A percentile compares a stretch with the other conserved stretches of the same genome.
phyloP scores from a whole-genome alignment of 2,329 filamentous ascomycete species.

The Graphilbum ipis-grandicollis region DNA sequence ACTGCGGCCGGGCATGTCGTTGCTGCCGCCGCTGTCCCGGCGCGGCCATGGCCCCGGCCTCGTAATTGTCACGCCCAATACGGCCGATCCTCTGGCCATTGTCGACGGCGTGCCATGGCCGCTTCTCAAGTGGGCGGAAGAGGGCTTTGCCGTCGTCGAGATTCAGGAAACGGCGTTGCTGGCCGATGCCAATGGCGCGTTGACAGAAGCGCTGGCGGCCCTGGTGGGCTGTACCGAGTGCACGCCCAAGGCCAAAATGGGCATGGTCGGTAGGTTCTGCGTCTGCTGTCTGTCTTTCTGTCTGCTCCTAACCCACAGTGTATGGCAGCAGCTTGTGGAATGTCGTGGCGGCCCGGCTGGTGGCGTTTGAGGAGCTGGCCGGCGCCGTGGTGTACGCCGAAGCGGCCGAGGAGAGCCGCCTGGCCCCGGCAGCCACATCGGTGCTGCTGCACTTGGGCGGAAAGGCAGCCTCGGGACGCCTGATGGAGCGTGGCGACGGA shows the following conservation, averaged over 20 bases:
- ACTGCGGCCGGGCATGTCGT: background rate
- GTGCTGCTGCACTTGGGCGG: constrained; percentile 3
- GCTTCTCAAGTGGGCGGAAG: constrained; percentile 52
- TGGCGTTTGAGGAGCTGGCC: constrained; percentile 3
- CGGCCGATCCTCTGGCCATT: constrained; percentile 1
- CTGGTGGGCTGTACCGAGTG: constrained; percentile 15
- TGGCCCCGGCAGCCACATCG: background rate
- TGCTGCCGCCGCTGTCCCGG: constrained; percentile 3
- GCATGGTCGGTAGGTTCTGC: constrained; percentile 16
- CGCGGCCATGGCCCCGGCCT: constrained; percentile 3
- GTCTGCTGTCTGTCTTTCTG: background rate
- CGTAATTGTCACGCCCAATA: constrained; percentile 1
- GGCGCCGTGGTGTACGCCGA: constrained; percentile 9
- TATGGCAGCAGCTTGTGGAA: constrained; percentile 11
- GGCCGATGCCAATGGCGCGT: constrained; percentile 17
- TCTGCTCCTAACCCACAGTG: constrained; percentile 2
- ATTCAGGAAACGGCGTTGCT: constrained; percentile 17
- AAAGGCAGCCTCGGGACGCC: background rate
- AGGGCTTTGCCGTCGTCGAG: constrained; percentile 46
- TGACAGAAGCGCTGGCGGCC: constrained; percentile 4
- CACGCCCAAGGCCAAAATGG: constrained; percentile 18
- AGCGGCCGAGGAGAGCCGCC: background rate
- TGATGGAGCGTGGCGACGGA: background rate
- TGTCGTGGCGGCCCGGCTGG: background rate
- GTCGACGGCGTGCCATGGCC: constrained; percentile 15